A percentile compares a stretch with the other conserved stretches of the same genome.
Conservation (phyloP, 2,329 filamentous ascomycete genomes). For the Neocucurbitaria cava region DNA sequence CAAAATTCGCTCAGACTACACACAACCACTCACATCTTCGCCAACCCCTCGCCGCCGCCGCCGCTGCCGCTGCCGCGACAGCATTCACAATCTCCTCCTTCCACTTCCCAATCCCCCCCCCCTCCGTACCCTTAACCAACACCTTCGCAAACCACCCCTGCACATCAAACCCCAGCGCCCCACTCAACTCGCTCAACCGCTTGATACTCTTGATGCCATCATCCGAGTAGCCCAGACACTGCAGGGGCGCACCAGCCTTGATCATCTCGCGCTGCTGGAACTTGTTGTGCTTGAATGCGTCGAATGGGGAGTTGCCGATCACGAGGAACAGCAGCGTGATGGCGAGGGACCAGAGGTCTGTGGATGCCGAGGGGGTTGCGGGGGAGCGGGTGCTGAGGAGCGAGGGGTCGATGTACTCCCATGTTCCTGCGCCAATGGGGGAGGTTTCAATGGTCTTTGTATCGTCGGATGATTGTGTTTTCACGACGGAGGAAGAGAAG, state of each 20-base stretch:
- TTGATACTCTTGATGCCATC: slow-evolving; percentile 34
- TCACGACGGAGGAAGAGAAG: slow-evolving; percentile 51
- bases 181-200: slow-evolving; percentile 39
- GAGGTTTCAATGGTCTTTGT: slow-evolving; percentile 23
- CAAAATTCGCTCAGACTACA: too few relatives aligned
- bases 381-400: slow-evolving; percentile 28
- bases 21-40: not conserved
- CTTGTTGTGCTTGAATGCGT: slow-evolving; percentile 48
- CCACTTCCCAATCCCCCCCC: slow-evolving; percentile 44
- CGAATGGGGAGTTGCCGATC: slow-evolving; percentile 52
- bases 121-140: slow-evolving; percentile 37
- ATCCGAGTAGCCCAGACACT: slow-evolving; percentile 48
- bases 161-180: slow-evolving; percentile 31
- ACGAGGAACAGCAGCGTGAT: slow-evolving; percentile 54
- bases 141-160: slow-evolving; percentile 49
- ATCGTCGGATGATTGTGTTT: slow-evolving; percentile 8
- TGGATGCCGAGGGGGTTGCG: slow-evolving; percentile 41
- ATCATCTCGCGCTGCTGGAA: slow-evolving; percentile 54
- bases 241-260: slow-evolving; percentile 51
- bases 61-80: too few relatives aligned
- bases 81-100: slow-evolving; percentile 3
- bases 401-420: slow-evolving; percentile 54
- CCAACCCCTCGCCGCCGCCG: not conserved
- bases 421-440: slow-evolving; percentile 53
- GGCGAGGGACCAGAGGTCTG: slow-evolving; percentile 55